phyloP scores from a whole-genome alignment of 495 filamentous ascomycete species.

The Parathielavia hyrcaniae region DNA sequence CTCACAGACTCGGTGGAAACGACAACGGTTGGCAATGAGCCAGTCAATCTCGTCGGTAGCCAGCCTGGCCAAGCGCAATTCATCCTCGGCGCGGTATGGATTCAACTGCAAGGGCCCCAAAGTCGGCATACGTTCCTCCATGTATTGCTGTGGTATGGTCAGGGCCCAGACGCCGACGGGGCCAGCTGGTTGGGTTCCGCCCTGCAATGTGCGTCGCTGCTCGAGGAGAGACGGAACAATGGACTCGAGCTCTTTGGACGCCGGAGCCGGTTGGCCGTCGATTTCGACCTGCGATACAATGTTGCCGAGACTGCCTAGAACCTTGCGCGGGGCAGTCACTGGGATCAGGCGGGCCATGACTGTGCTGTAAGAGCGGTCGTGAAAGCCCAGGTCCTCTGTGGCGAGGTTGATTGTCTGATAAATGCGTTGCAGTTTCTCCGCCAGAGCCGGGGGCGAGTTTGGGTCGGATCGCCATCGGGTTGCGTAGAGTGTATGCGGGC shows the following conservation, averaged over 20 bases:
- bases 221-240: conserved; percentile 56
- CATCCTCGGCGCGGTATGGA: conserved; percentile 1
- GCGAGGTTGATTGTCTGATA: conserved; percentile 25
- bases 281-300: conserved; percentile 65
- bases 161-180: conserved; percentile 72
- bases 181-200: conserved; percentile 16
- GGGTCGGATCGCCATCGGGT: conserved; percentile 46
- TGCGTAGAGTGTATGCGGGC: conserved; percentile 52
- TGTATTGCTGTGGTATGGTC: conserved; percentile 43
- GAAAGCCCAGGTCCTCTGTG: background rate
- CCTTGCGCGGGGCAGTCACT: conserved; percentile 56
- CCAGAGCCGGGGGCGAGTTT: conserved; percentile 9
- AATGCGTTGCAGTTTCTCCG: conserved; percentile 21
- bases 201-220: conserved; percentile 23
- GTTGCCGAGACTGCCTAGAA: conserved; percentile 70
- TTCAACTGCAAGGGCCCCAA: background rate
- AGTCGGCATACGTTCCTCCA: background rate
- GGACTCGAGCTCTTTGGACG: conserved; percentile 69
- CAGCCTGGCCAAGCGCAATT: conserved; percentile 10
- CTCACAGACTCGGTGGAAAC: conserved; percentile 56
- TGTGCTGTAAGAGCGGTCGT: conserved; percentile 9
- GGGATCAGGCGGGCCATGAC: conserved; percentile 53
- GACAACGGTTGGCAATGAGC: conserved; percentile 45
- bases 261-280: conserved; percentile 50
- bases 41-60: conserved; percentile 16